Conservation (phyloP, 176 grass and related monocot genomes). For the Tillandsia fasciculata region DNA sequence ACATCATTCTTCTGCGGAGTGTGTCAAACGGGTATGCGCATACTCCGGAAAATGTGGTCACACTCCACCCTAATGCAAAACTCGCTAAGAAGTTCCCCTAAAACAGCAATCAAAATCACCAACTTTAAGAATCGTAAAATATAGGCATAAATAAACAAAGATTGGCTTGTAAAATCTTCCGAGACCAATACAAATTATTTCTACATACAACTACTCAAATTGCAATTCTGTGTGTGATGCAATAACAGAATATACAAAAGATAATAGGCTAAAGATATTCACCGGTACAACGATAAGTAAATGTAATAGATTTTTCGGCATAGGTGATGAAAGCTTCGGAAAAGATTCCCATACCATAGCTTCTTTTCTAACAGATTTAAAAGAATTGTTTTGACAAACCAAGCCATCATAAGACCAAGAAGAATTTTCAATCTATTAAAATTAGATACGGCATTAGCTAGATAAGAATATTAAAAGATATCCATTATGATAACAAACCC, state of each 20-base stretch:
- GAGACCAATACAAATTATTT: not conserved
- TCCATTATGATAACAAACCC: too few species aligned
- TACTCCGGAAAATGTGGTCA: conserved; percentile 82
- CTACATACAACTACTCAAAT: too few species aligned
- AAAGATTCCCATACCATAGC: not conserved
- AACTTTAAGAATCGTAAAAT: not conserved
- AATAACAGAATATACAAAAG: not conserved
- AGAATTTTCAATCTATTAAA: too few species aligned
- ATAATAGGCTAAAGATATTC: not conserved
- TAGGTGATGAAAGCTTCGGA: not conserved
- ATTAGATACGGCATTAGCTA: too few species aligned
- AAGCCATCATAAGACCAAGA: not conserved
- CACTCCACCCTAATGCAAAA: conserved; percentile 76
- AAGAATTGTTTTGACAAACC: not conserved
- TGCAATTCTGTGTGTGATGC: too few species aligned
- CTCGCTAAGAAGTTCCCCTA: conserved; percentile 89
- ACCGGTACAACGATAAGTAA: too few species aligned
- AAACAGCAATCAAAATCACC: conserved; percentile 16
- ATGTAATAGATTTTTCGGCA: not conserved
- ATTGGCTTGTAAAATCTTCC: not conserved
- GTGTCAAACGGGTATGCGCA: conserved; percentile 93
- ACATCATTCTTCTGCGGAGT: conserved; percentile 88
- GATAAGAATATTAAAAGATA: too few species aligned
- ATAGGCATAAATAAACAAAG: not conserved
- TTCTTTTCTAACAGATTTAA: not conserved